Evolutionary conservation across 2,329 filamentous ascomycete species (phyloP).

Genomic region (Fusarium hostae): DNA sequence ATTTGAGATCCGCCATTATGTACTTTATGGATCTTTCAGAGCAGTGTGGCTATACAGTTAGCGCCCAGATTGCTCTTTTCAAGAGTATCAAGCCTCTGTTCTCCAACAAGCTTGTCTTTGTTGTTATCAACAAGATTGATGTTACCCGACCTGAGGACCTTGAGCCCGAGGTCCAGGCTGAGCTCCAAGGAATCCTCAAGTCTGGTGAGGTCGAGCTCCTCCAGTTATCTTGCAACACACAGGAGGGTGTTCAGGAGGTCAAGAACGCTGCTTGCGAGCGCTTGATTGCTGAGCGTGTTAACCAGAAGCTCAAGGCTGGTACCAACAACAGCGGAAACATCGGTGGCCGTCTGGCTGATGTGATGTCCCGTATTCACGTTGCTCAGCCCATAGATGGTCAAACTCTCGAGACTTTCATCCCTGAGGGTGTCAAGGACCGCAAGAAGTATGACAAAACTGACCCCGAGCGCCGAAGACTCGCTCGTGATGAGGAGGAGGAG

Average conservation of each 20-base stretch:
- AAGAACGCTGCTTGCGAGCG: conserved; percentile 96
- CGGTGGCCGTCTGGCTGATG: conserved; percentile 85
- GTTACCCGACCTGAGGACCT: conserved; percentile 88
- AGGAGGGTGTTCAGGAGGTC: conserved; percentile 92
- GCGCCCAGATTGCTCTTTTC: conserved; percentile 94
- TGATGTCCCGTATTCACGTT: conserved; percentile 95
- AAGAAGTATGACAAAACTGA: conserved; percentile 93
- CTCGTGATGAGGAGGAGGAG: conserved; percentile 89
- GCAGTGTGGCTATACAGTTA: conserved; percentile 94
- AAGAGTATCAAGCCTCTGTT: conserved; percentile 97
- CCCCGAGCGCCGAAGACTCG: conserved; percentile 82
- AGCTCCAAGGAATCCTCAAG: conserved; percentile 84
- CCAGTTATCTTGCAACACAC: conserved; percentile 93
- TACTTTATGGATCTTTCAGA: conserved; percentile 99
- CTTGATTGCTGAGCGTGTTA: conserved; percentile 90
- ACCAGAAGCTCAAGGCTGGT: conserved; percentile 94
- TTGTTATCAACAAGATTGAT: conserved; percentile 99
- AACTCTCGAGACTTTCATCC: conserved; percentile 84
- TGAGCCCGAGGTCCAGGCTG: conserved; percentile 78
- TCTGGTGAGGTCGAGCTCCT: conserved; percentile 91
- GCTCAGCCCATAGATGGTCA: conserved; percentile 89
- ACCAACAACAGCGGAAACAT: conserved; percentile 80
- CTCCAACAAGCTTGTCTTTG: conserved; percentile 95
- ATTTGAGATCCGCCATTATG: conserved; percentile 91
- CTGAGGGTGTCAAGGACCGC: conserved; percentile 80